These are phyloP conservation scores for Aspergillus neotritici DNA, from an alignment of 2,329 filamentous ascomycete genomes.

Conservation along the genomic window DNA sequence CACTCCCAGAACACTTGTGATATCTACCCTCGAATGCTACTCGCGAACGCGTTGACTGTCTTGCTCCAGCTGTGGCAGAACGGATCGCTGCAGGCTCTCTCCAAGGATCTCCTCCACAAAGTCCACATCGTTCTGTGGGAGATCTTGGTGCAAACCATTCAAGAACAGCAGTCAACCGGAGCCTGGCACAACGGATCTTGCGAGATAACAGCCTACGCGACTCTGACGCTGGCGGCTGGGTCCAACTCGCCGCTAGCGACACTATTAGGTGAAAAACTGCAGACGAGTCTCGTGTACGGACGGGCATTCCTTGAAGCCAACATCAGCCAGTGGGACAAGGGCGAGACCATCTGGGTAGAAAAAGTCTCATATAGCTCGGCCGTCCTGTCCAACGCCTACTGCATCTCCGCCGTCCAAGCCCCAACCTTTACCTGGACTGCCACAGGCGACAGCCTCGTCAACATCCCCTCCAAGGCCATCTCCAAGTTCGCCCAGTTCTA, in stretches of 20 bases:
- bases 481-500: not conserved
- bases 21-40: constrained; percentile 17
- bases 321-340: not conserved
- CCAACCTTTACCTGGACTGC: constrained; percentile 9
- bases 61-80: constrained; percentile 8
- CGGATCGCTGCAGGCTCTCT: constrained; percentile 4
- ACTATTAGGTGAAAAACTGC: not conserved
- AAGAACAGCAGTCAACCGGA: constrained; percentile 9
- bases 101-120: not conserved
- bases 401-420: constrained; percentile 23
- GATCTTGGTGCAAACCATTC: constrained; percentile 2
- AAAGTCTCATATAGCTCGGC: constrained; percentile 19
- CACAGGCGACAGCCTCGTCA: constrained; percentile 2
- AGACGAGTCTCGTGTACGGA: not conserved
- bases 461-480: not conserved
- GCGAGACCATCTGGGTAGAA: constrained; percentile 18
- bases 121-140: constrained; percentile 8
- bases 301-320: not conserved
- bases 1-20: not conserved
- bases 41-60: constrained; percentile 10
- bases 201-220: constrained; percentile 18
- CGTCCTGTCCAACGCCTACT: constrained; percentile 20
- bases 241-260: not conserved
- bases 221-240: constrained; percentile 11
- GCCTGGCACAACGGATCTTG: constrained; percentile 14